These are phyloP conservation scores for Grammothele lineata DNA, from an alignment of 768 basidiomycete genomes.

Conservation along the genomic window DNA sequence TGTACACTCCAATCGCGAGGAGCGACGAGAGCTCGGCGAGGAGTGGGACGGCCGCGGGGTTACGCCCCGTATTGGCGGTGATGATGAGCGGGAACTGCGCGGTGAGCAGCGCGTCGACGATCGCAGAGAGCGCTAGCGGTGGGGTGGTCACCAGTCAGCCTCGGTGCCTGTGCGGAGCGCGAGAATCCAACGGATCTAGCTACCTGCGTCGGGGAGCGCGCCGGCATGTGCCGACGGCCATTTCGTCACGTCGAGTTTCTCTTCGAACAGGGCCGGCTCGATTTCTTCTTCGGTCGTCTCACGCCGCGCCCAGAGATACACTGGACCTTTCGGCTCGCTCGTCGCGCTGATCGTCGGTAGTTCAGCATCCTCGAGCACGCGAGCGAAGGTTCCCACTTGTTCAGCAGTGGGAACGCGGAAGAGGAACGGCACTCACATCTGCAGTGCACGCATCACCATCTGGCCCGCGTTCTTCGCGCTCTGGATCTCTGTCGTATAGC, in stretches of 20 bases:
- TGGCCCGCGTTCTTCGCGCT: constrained; percentile 50
- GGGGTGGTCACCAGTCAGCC: neutral
- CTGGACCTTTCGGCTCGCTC: constrained; percentile 68
- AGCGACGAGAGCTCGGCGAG: constrained; percentile 46
- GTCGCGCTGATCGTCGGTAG: constrained; percentile 41
- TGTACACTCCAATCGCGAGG: constrained; percentile 53
- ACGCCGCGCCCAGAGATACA: constrained; percentile 68
- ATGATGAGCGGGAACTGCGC: constrained; percentile 61
- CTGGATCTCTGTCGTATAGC: constrained; percentile 55
- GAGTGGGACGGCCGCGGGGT: constrained; percentile 40
- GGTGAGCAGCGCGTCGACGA: constrained; percentile 44
- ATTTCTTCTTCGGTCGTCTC: constrained; percentile 69
- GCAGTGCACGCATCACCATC: constrained; percentile 53
- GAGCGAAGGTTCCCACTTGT: too few species aligned
- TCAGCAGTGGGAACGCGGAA: too few species aligned
- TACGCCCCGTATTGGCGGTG: constrained; percentile 59
- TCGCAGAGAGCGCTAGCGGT: constrained; percentile 27
- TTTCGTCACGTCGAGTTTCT: constrained; percentile 26
- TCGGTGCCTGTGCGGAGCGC: neutral
- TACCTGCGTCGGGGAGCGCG: too few species aligned
- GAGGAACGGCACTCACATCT: constrained; percentile 40
- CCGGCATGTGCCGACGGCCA: constrained; percentile 53
- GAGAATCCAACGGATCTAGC: too few species aligned
- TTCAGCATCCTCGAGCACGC: too few species aligned
- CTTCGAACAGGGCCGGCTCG: constrained; percentile 31